Conservation (phyloP, 116 monocot genomes). For the Dioscorea cayenensis region DNA sequence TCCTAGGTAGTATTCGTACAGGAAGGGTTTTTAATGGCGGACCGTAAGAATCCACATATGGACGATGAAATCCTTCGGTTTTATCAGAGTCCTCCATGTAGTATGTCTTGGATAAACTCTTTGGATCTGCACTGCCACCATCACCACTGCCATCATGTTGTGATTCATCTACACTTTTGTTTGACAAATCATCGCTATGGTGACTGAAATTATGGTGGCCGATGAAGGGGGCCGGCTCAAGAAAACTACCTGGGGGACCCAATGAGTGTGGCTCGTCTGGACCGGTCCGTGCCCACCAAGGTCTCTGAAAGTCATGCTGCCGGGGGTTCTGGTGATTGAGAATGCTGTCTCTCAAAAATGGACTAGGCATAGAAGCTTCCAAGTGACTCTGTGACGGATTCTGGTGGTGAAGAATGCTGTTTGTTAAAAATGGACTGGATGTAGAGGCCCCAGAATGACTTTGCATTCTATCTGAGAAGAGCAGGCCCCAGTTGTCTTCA, state of each 20-base stretch:
- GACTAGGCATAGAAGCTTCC: conserved; percentile 16
- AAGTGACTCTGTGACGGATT: neutral
- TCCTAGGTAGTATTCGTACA: conserved; percentile 34
- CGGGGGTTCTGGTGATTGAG: conserved; percentile 11
- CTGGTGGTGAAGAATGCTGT: conserved; percentile 1
- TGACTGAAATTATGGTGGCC: conserved; percentile 5
- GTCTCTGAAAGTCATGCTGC: conserved; percentile 7
- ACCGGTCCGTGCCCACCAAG: conserved; percentile 49
- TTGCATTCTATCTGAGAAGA: conserved; percentile 17
- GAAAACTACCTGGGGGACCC: conserved; percentile 33
- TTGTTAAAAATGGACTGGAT: conserved; percentile 8
- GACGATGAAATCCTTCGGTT: conserved; percentile 43
- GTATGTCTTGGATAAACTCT: conserved; percentile 38
- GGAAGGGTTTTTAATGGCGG: conserved; percentile 32
- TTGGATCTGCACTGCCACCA: conserved; percentile 9
- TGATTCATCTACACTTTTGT: conserved; percentile 19
- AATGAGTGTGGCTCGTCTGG: conserved; percentile 3
- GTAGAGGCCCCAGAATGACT: conserved; percentile 20
- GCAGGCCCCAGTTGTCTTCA: conserved; percentile 22
- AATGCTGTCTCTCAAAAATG: conserved; percentile 7
- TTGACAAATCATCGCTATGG: conserved; percentile 7
- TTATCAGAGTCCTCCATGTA: conserved; percentile 46
- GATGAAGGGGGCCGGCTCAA: conserved; percentile 50
- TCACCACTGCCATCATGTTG: conserved; percentile 3
- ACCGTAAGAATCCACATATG: conserved; percentile 47